Evolutionary conservation across 345 rosid species (phyloP).

Genomic region (Aquilaria yunnanensis): DNA sequence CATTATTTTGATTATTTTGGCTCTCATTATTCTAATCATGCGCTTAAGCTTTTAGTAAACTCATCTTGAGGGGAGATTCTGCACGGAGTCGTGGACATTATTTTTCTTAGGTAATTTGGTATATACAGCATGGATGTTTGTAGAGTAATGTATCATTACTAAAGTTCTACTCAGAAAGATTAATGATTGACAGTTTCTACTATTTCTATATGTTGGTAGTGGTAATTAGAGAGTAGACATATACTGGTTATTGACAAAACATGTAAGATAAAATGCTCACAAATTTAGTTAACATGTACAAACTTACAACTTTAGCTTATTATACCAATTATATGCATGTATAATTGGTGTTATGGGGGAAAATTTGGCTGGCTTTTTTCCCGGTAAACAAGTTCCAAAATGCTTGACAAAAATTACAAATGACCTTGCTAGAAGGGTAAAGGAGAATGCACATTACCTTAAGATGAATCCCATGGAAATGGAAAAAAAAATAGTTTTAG

Average conservation of each 20-base stretch:
- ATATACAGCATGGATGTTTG: not conserved
- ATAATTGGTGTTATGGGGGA: too few relatives aligned
- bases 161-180: too few relatives aligned
- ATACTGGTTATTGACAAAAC: too few relatives aligned
- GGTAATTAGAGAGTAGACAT: not conserved
- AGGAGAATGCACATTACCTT: slow-evolving; percentile 18
- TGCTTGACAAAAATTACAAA: slow-evolving; percentile 36
- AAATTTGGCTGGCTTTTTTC: not conserved
- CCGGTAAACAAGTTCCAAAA: slow-evolving; percentile 80
- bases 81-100: not conserved
- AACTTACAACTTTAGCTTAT: too few relatives aligned
- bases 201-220: slow-evolving; percentile 4
- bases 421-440: slow-evolving; percentile 32
- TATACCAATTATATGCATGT: too few relatives aligned
- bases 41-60: not conserved
- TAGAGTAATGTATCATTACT: not conserved
- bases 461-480: slow-evolving; percentile 37
- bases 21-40: not conserved
- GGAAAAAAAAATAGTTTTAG: slow-evolving; percentile 71
- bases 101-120: not conserved
- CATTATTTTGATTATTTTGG: not conserved
- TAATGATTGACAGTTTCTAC: not conserved
- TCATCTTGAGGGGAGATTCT: not conserved
- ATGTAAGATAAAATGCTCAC: too few relatives aligned
- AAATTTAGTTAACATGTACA: too few relatives aligned